phyloP scores from a whole-genome alignment of 139 green algal species.

The Spirogloea muscicola region DNA sequence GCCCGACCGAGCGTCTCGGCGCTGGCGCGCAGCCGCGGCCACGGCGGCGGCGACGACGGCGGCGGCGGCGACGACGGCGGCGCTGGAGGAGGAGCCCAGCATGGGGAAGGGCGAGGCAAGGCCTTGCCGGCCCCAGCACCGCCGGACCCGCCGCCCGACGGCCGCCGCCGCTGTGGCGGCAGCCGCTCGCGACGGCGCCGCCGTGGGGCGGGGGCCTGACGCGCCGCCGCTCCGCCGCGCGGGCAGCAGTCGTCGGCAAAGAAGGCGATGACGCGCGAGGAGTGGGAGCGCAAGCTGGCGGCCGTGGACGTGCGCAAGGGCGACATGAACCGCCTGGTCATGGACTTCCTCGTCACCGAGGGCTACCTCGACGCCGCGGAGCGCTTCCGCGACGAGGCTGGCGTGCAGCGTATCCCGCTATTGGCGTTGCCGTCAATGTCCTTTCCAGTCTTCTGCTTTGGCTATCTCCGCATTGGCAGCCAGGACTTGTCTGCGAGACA shows the following conservation, averaged over 20 bases:
- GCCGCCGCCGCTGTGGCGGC: too few species aligned
- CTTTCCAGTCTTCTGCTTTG: constrained; percentile 1
- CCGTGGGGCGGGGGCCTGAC: too few species aligned
- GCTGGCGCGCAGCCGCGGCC: too few species aligned
- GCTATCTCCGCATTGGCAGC: neutral
- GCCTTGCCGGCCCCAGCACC: too few species aligned
- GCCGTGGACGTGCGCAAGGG: constrained; percentile 69
- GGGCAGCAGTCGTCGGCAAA: constrained; percentile 35
- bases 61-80: too few species aligned
- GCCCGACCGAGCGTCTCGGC: too few species aligned
- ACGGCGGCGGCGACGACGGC: too few species aligned
- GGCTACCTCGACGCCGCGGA: constrained; percentile 88
- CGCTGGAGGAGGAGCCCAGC: too few species aligned
- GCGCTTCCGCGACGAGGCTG: constrained; percentile 78
- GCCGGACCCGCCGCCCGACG: too few species aligned
- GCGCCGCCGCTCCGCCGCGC: too few species aligned
- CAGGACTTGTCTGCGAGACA: neutral
- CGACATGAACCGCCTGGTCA: constrained; percentile 90
- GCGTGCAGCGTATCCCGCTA: constrained; percentile 56
- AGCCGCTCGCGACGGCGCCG: too few species aligned
- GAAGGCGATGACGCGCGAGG: constrained; percentile 49
- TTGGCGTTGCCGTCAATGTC: neutral
- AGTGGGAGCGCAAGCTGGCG: constrained; percentile 76
- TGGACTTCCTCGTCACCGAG: constrained; percentile 98
- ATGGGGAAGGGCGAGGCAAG: too few species aligned